Evolutionary conservation across 345 rosid species (phyloP).

Genomic region (Syzygium grande): DNA sequence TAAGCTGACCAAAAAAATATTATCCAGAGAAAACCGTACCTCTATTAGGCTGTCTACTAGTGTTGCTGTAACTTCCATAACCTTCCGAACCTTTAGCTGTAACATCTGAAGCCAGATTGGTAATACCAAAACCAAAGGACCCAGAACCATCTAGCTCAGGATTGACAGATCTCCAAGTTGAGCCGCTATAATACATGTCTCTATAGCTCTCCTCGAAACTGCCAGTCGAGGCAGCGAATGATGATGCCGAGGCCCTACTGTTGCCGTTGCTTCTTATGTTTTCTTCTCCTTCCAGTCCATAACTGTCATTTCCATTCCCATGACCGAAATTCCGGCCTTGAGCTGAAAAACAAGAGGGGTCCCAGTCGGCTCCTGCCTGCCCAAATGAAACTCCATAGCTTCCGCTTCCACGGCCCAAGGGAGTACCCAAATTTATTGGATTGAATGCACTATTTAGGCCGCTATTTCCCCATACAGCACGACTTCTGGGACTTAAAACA

Average conservation of each 20-base stretch:
- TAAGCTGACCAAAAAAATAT: neutral
- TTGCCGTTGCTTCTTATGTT: slow-evolving; percentile 49
- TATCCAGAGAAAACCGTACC: slow-evolving; percentile 32
- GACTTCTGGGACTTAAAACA: slow-evolving; percentile 40
- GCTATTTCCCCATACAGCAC: slow-evolving; percentile 85
- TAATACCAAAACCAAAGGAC: slow-evolving; percentile 59
- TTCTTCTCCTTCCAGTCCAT: slow-evolving; percentile 39
- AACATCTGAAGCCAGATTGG: slow-evolving; percentile 54
- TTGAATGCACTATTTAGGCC: slow-evolving; percentile 28
- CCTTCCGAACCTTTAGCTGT: slow-evolving; percentile 52
- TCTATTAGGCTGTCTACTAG: slow-evolving; percentile 77
- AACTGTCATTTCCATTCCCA: slow-evolving; percentile 29
- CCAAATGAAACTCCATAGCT: slow-evolving; percentile 57
- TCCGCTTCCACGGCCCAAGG: slow-evolving; percentile 42
- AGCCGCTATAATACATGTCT: slow-evolving; percentile 65
- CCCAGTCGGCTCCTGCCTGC: slow-evolving; percentile 70
- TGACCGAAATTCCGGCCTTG: slow-evolving; percentile 19
- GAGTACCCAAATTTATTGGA: slow-evolving; percentile 35
- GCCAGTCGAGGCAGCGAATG: slow-evolving; percentile 49
- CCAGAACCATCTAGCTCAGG: slow-evolving; percentile 58
- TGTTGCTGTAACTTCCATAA: slow-evolving; percentile 67
- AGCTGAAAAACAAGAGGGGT: slow-evolving; percentile 34
- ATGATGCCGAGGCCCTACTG: slow-evolving; percentile 38
- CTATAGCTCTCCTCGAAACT: slow-evolving; percentile 54
- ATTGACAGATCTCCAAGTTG: slow-evolving; percentile 68